These are phyloP conservation scores for Teratosphaeriaceae sp. DNA, from an alignment of 2,329 filamentous ascomycete genomes.

Conservation along the genomic window DNA sequence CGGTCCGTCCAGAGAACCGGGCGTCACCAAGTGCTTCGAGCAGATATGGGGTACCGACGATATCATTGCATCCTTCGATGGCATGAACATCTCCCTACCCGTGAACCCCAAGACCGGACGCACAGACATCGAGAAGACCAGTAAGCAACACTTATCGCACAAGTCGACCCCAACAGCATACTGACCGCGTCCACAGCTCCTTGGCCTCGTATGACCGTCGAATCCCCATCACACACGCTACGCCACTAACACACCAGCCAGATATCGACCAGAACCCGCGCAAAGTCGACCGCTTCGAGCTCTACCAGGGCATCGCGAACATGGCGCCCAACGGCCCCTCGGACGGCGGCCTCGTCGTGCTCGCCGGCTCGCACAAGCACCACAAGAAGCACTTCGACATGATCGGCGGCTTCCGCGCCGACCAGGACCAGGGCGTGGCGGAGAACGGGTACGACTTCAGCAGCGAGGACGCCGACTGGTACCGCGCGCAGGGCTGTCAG, in stretches of 20 bases:
- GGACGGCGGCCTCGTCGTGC: conserved; percentile 42
- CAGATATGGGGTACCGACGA: conserved; percentile 21
- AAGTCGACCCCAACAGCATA: too few relatives aligned
- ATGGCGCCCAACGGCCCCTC: conserved; percentile 38
- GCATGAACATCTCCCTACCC: conserved; percentile 19
- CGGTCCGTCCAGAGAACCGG: conserved; percentile 13
- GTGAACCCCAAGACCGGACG: conserved; percentile 13
- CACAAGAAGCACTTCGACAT: conserved; percentile 40
- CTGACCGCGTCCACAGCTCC: conserved; percentile 1
- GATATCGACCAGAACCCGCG: conserved; percentile 19
- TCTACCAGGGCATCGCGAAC: conserved; percentile 20
- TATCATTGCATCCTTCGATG: conserved; percentile 21
- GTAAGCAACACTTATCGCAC: too few relatives aligned
- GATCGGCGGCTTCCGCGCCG: conserved; percentile 19
- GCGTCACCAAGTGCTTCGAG: conserved; percentile 16
- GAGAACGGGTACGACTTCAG: conserved; percentile 28
- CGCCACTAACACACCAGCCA: too few relatives aligned
- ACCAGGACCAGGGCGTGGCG: conserved; percentile 16
- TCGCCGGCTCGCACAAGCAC: conserved; percentile 37
- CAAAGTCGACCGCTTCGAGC: conserved; percentile 12
- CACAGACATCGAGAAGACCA: conserved; percentile 10
- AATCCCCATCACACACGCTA: too few relatives aligned
- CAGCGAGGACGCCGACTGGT: conserved; percentile 25
- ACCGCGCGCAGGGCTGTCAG: conserved; percentile 14
- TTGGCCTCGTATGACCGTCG: conserved; percentile 3